A percentile compares a stretch with the other conserved stretches of the same genome.
phyloP scores from a whole-genome alignment of 345 rosid species.

The Eucalyptus marginata region DNA sequence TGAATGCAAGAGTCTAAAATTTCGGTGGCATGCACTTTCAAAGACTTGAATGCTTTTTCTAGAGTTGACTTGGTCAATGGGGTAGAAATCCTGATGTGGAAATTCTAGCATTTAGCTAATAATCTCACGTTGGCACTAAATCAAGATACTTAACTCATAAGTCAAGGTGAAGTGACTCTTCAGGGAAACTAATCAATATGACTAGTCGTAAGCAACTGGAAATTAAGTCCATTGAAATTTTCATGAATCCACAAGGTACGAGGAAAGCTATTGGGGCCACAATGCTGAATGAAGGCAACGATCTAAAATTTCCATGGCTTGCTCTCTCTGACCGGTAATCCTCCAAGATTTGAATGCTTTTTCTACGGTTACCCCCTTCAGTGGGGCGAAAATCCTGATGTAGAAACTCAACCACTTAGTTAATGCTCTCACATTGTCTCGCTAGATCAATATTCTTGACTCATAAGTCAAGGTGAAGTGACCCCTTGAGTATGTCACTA shows the following conservation, averaged over 20 bases:
- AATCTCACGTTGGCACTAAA: neutral
- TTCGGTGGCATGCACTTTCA: neutral
- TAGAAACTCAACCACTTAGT: neutral
- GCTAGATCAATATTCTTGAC: neutral
- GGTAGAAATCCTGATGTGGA: neutral
- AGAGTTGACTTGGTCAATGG: neutral
- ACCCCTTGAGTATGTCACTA: neutral
- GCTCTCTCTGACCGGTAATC: neutral
- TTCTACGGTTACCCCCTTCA: neutral
- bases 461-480: neutral
- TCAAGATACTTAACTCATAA: neutral
- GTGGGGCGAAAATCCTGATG: neutral
- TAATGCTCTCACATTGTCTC: neutral
- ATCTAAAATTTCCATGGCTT: neutral
- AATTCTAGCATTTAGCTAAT: neutral
- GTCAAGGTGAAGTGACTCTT: neutral
- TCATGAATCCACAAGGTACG: neutral
- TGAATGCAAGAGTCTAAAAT: neutral
- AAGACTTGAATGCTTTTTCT: neutral
- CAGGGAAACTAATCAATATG: no score
- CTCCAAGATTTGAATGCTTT: neutral
- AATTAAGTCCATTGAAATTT: neutral
- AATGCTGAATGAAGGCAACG: neutral
- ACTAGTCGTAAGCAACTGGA: neutral
- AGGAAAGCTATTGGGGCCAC: neutral